Base-by-base conservation (phyloP, 768 basidiomycete species). In the Auricularia sp. region DNA sequence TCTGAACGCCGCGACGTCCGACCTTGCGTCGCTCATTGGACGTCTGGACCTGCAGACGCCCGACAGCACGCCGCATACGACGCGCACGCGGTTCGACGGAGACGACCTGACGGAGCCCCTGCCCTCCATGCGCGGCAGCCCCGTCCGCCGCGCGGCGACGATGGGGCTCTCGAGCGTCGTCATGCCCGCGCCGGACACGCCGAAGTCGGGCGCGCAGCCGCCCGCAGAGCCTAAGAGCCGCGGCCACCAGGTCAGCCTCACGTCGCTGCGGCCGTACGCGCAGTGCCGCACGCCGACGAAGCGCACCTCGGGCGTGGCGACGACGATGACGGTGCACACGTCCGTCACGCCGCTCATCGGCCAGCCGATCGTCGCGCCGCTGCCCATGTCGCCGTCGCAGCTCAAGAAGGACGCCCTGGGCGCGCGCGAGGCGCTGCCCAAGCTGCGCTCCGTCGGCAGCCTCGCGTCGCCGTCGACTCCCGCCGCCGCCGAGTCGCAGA, bases 31-130 rank as follows among this genome's bases (percentile, higher is more conserved):
- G 64, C 76, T 93, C 3, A 89, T 93, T 72, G 88, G 86, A 66
- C 81, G 82, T n/a, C 79, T 93, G n/a, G 88, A 91, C 67, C 77
- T 93, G 3, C 84, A 90, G 70, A 92, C 91, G 0, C 90, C 90
- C 0, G 77, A 78, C 2, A 79, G 82, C 34, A 65, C 63, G 33
- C 56, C 56, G 29, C 56, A 35, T 18, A 35, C 29, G 6, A 59
- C 7, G 23, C 56, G 34, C 7, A 59, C 47, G 0, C 47, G 56
- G 23, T 59, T 29, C 56, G 23, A 14, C 6, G 56, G 16, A 6
- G 56, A 59, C 56, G 56, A 59, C 34, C 8, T 59, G 7, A 35
- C 23, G 16, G 56, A 59, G 56, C 56, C 56, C 7, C 34, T 35
- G 23, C 56, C 56, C 12, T 59, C 56, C 1, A 23, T 4, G 14